Evolutionary conservation across 2,329 filamentous ascomycete genomes (phyloP).

Genomic region (Colletotrichum melonis): DNA sequence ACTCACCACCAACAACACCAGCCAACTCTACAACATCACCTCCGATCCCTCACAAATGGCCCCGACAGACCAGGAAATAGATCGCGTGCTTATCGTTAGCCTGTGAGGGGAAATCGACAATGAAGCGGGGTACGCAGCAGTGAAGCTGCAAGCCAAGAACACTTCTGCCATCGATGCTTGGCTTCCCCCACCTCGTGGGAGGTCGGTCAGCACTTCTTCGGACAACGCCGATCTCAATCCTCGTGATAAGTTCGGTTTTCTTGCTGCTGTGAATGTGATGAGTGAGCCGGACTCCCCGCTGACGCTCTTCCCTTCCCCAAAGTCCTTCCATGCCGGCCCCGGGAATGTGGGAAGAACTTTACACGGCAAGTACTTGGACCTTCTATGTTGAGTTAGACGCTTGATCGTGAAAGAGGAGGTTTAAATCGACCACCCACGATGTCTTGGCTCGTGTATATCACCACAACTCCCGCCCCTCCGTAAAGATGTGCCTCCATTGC

Average conservation of each 20-base stretch:
- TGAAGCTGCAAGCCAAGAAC: slow-evolving; percentile 29
- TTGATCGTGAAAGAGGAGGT: background rate
- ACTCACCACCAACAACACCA: background rate
- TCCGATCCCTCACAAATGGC: no score
- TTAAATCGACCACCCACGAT: background rate
- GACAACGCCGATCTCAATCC: slow-evolving; percentile 16
- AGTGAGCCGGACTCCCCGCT: background rate
- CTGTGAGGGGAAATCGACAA: slow-evolving; percentile 11
- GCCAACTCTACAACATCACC: background rate
- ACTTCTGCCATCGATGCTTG: slow-evolving; percentile 19
- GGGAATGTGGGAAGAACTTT: background rate
- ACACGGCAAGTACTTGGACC: slow-evolving; percentile 15
- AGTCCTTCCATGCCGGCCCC: background rate
- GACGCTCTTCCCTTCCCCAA: background rate
- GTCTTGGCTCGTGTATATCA: background rate
- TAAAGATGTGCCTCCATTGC: background rate
- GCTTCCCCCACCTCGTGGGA: slow-evolving; percentile 10
- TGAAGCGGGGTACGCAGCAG: slow-evolving; percentile 32
- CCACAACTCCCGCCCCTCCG: no score
- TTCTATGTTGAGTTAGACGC: slow-evolving; percentile 29
- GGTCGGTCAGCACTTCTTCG: background rate
- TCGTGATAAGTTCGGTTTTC: slow-evolving; percentile 1
- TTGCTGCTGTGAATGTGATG: background rate
- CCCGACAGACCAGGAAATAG: slow-evolving; percentile 6
- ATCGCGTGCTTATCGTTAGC: slow-evolving; percentile 26